Conservation (phyloP, 2,329 filamentous ascomycete genomes). For the Monilinia aucupariae region DNA sequence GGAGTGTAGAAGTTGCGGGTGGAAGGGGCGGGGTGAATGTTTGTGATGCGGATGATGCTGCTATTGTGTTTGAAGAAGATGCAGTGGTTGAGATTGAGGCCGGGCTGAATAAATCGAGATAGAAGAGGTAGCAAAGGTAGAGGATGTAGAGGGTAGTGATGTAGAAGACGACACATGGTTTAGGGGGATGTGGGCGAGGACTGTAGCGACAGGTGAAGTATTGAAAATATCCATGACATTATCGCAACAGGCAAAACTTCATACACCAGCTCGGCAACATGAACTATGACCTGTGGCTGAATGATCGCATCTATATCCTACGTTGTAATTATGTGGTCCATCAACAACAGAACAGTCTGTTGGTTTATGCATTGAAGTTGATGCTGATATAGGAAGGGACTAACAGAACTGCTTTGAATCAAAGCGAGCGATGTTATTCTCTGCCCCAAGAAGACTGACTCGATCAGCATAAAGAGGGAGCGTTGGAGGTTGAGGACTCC, state of each 20-base stretch:
- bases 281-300: slow-evolving; percentile 24
- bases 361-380: slow-evolving; percentile 9
- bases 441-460: too few species aligned
- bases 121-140: background rate
- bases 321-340: slow-evolving; percentile 16
- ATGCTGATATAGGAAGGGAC: background rate
- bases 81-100: background rate
- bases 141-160: background rate
- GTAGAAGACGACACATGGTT: slow-evolving; percentile 1
- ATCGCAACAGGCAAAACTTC: slow-evolving; percentile 15
- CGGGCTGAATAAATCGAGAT: background rate
- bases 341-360: slow-evolving; percentile 25
- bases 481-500: too few species aligned
- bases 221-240: slow-evolving; percentile 3
- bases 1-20: background rate
- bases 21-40: background rate
- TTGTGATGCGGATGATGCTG: background rate
- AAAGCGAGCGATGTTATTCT: too few species aligned
- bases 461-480: too few species aligned
- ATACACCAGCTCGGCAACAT: slow-evolving; percentile 20
- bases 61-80: background rate
- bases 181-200: slow-evolving; percentile 8
- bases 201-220: background rate
- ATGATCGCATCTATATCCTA: slow-evolving; percentile 25
- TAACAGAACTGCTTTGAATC: slow-evolving; percentile 1